These are phyloP conservation scores for Cladorrhinum sp. DNA, from an alignment of 2,329 filamentous ascomycete genomes.

Conservation along the genomic window DNA sequence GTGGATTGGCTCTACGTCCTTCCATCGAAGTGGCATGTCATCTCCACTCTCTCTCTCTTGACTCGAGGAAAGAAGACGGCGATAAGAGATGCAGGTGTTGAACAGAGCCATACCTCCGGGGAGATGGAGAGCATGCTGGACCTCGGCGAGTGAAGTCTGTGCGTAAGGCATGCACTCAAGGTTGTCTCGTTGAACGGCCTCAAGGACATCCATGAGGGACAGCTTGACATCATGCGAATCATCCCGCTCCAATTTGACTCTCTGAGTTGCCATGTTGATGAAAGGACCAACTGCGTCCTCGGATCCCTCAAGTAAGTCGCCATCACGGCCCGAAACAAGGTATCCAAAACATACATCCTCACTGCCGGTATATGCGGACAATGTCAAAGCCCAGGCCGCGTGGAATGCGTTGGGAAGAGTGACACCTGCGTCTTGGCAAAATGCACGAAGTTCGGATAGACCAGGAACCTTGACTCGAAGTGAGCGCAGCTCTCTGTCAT, in stretches of 20 bases:
- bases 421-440: conserved; percentile 42
- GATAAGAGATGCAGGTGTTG: conserved; percentile 28
- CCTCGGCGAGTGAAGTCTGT: conserved; percentile 25
- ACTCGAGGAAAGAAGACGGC: conserved; percentile 11
- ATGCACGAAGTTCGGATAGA: conserved; percentile 32
- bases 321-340: conserved; percentile 31
- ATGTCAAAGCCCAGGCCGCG: conserved; percentile 38
- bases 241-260: conserved; percentile 12
- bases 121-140: conserved; percentile 25
- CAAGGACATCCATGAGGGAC: conserved; percentile 19
- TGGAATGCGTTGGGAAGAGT: conserved; percentile 47
- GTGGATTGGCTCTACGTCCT: conserved; percentile 21
- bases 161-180: conserved; percentile 26
- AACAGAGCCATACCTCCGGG: conserved; percentile 27
- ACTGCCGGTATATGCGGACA: conserved; percentile 37
- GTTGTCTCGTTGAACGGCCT: conserved; percentile 24
- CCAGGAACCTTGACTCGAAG: conserved; percentile 21
- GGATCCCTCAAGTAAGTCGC: conserved; percentile 20
- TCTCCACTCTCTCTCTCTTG: neutral
- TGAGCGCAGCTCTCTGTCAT: conserved; percentile 22
- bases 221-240: neutral
- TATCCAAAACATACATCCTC: conserved; percentile 44
- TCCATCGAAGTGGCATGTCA: conserved; percentile 5
- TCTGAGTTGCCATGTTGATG: conserved; percentile 28
- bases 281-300: conserved; percentile 27